Evolutionary conservation across 106 monocot genomes (phyloP).

Genomic region (Dioscorea alata): DNA sequence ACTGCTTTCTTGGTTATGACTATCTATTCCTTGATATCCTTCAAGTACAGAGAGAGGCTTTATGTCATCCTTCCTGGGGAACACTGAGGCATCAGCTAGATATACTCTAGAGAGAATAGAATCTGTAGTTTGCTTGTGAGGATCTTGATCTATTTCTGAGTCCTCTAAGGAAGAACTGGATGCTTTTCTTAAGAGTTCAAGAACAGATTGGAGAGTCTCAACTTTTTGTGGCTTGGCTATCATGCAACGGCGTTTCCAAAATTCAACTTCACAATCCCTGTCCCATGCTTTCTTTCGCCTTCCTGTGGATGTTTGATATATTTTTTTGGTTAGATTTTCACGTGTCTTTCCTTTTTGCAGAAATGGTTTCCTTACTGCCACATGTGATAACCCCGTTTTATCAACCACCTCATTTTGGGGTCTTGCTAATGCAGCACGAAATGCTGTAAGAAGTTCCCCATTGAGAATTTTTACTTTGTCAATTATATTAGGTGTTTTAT

Average conservation of each 20-base stretch:
- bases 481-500: conserved; percentile 24
- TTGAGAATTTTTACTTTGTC: conserved; percentile 43
- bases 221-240: conserved; percentile 58
- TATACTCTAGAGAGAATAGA: conserved; percentile 89
- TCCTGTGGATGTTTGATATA: conserved; percentile 73
- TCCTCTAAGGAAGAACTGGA: conserved; percentile 23
- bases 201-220: conserved; percentile 76
- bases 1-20: conserved; percentile 2
- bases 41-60: conserved; percentile 65
- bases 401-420: conserved; percentile 17
- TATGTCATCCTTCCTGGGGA: conserved; percentile 79
- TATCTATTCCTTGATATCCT: conserved; percentile 19
- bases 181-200: conserved; percentile 64
- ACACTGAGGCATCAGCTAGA: conserved; percentile 86
- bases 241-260: conserved; percentile 77
- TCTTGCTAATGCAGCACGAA: conserved; percentile 61
- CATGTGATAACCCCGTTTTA: conserved; percentile 21
- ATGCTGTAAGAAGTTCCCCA: conserved; percentile 71
- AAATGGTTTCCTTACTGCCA: conserved; percentile 36
- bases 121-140: conserved; percentile 25
- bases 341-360: conserved; percentile 70
- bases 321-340: conserved; percentile 84
- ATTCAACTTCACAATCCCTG: conserved; percentile 84
- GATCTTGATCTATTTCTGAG: conserved; percentile 27
- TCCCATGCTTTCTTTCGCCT: conserved; percentile 68